Conservation (phyloP, 257 asterid genomes). For the Scutellaria minor region DNA sequence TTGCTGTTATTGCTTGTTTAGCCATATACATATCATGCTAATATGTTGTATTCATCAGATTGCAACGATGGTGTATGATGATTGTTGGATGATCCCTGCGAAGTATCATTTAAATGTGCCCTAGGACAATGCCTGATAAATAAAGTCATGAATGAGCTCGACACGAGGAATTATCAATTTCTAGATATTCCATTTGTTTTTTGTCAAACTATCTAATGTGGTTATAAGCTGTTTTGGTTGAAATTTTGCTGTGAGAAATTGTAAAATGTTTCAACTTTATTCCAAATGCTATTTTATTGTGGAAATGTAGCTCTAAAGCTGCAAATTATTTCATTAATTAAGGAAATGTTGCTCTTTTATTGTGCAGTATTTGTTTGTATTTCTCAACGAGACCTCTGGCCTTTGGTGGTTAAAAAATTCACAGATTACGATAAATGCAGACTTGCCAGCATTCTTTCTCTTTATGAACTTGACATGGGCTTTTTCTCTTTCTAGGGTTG, state of each 20-base stretch:
- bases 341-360: background rate
- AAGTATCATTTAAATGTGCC: conserved; percentile 46
- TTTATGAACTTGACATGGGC: conserved; percentile 41
- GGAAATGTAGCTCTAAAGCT: conserved; percentile 21
- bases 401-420: background rate
- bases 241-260: conserved; percentile 12
- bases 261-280: conserved; percentile 28
- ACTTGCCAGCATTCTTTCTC: conserved; percentile 12
- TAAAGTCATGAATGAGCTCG: conserved; percentile 45
- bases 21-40: conserved; percentile 45
- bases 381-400: background rate
- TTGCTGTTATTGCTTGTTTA: conserved; percentile 35
- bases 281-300: conserved; percentile 14
- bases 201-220: conserved; percentile 31
- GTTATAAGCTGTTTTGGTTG: conserved; percentile 26
- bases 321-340: conserved; percentile 20
- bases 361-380: background rate
- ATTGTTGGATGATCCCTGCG: conserved; percentile 56
- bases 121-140: conserved; percentile 53
- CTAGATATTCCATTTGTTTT: conserved; percentile 34
- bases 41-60: conserved; percentile 68
- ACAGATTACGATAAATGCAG: conserved; percentile 9
- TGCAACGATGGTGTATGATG: conserved; percentile 79
- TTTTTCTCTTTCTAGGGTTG: conserved; percentile 61
- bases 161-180: conserved; percentile 29